Conservation (phyloP, 148 eudicot genomes). For the Selenicereus undatus region DNA sequence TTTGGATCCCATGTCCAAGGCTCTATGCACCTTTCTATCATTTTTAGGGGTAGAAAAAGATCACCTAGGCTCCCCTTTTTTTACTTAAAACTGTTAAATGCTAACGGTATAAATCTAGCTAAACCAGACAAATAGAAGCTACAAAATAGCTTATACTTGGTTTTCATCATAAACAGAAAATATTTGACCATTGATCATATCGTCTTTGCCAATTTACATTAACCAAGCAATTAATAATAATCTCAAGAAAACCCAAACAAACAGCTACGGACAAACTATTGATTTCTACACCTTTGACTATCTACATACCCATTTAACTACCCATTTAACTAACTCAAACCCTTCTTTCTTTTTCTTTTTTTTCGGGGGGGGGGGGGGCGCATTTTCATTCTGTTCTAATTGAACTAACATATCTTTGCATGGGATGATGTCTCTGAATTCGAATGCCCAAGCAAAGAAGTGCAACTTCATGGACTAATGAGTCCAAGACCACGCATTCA, state of each 20-base stretch:
- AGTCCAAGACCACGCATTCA: slow-evolving; percentile 48
- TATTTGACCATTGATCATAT: not conserved
- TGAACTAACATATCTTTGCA: slow-evolving; percentile 7
- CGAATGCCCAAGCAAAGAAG: not conserved
- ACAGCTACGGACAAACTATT: slow-evolving; percentile 19
- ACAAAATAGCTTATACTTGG: not conserved
- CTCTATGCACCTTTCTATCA: slow-evolving; percentile 1
- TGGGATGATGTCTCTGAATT: not conserved
- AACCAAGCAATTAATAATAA: not conserved
- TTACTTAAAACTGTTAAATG: not conserved
- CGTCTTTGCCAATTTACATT: not conserved
- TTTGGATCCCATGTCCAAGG: not conserved
- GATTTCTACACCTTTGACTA: slow-evolving; percentile 21
- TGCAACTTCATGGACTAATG: slow-evolving; percentile 47
- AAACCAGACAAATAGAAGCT: not conserved
- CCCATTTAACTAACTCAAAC: not conserved
- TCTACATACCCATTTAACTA: slow-evolving; percentile 22
- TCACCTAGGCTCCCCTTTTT: not conserved
- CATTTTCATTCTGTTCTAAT: slow-evolving; percentile 1
- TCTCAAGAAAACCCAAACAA: slow-evolving; percentile 1
- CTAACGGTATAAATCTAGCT: not conserved
- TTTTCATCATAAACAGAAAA: not conserved
- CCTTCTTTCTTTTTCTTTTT: not conserved
- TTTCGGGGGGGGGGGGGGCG: not conserved
- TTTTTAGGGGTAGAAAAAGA: not conserved